Evolutionary conservation across 148 eudicot genomes (phyloP).

Genomic region (Camellia japonica): DNA sequence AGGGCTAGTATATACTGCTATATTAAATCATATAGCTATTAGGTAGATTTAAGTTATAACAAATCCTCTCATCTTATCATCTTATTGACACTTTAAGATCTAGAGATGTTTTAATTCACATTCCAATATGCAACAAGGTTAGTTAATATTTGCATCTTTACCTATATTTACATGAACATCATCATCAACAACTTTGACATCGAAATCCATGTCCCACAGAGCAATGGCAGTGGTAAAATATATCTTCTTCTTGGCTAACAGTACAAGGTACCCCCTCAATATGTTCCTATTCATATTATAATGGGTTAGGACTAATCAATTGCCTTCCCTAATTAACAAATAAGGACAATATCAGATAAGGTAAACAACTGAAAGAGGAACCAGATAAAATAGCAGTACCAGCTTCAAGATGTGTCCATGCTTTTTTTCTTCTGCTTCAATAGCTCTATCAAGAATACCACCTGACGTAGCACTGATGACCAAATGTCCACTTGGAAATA

Average conservation of each 20-base stretch:
- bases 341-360: not conserved
- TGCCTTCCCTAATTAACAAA: not conserved
- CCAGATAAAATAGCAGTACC: constrained; percentile 35
- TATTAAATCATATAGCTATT: no score
- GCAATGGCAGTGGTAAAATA: constrained; percentile 81
- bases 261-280: constrained; percentile 87
- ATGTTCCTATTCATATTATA: constrained; percentile 48
- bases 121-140: not conserved
- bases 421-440: constrained; percentile 86
- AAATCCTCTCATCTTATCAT: no score
- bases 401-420: constrained; percentile 81
- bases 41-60: no score
- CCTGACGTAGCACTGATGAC: constrained; percentile 71
- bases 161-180: constrained; percentile 93
- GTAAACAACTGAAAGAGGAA: not conserved
- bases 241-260: constrained; percentile 73
- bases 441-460: constrained; percentile 78
- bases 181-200: constrained; percentile 85
- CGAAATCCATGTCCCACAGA: constrained; percentile 82
- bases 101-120: constrained; percentile 1
- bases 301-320: constrained; percentile 16
- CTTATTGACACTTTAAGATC: no score
- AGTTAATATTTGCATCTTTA: constrained; percentile 20
- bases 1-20: no score
- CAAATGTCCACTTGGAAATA: constrained; percentile 20